These are phyloP conservation scores for Leccinum incarnatum DNA, from an alignment of 768 basidiomycete genomes.

Conservation along the genomic window DNA sequence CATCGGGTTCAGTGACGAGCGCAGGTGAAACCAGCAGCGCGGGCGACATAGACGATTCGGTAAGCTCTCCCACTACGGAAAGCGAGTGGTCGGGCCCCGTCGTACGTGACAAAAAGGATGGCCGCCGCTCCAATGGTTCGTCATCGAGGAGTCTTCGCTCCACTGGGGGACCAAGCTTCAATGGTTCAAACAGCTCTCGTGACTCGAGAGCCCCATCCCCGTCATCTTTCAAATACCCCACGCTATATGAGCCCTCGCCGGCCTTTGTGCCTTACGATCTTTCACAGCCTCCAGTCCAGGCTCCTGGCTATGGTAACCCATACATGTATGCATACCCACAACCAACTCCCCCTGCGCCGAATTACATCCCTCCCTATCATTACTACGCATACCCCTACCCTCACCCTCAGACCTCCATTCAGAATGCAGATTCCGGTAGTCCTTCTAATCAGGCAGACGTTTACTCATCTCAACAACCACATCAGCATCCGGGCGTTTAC, in stretches of 20 bases:
- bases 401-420: constrained; percentile 42
- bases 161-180: constrained; percentile 43
- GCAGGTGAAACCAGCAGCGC: constrained; percentile 57
- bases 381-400: constrained; percentile 53
- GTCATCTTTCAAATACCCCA: constrained; percentile 66
- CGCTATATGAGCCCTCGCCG: constrained; percentile 61
- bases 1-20: constrained; percentile 61
- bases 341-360: constrained; percentile 33
- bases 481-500: constrained; percentile 31
- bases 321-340: constrained; percentile 44
- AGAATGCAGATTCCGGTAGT: constrained; percentile 36
- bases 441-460: constrained; percentile 30
- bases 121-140: constrained; percentile 52
- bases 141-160: constrained; percentile 62
- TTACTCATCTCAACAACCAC: constrained; percentile 32
- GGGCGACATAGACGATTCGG: constrained; percentile 66
- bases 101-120: constrained; percentile 55
- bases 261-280: constrained; percentile 29
- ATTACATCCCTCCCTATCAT: constrained; percentile 40
- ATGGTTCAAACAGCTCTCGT: constrained; percentile 60
- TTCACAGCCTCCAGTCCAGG: constrained; percentile 31
- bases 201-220: constrained; percentile 75
- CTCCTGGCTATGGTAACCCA: constrained; percentile 30
- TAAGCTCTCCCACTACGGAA: constrained; percentile 73
- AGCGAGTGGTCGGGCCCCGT: constrained; percentile 74